Evolutionary conservation across 306 rosid genomes (phyloP), one percentile per base, ranked within the genome.

Genomic region (Rosa multiflora): DNA sequence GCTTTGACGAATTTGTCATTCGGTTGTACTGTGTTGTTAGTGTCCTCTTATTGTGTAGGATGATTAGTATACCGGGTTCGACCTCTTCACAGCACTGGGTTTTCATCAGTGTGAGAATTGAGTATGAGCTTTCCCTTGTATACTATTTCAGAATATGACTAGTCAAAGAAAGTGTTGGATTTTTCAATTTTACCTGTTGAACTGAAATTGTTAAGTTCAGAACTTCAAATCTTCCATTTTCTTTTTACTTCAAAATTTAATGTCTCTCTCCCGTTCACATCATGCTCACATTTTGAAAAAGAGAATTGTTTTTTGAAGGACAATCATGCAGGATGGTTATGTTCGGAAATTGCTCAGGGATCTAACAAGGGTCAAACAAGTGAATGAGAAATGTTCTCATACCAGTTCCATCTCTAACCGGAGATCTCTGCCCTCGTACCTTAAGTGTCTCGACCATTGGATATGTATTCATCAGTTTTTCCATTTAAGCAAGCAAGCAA

Each of bases 1-100:
- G 79, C 81, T 20, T 78, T 55, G 78, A 42, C 70, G 79, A 37
- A 73, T 71, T 77, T 75, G 59, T 53, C 78, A 8, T 62, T 7
- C 51, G 14, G 32, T 72, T 18, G 40, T 40, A 43, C 14, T 5
- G 62, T 64, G 46, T 74, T 74, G 42, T 48, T 23, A 59, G 56
- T 47, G 20, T 20, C 39, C 72, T 51, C 10, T 70, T 51, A 23
- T 39, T 11, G 48, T 20, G 63, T 12, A 80, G 63, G 79, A 21
- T 63, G 76, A 32, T 39, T 67, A 74, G 62, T 46, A 32, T 49
- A 32, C 73, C 2, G 67, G 63, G 59, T 72, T 21, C 73, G 46
- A 43, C 68, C 72, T 73, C 44, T 79, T 67, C 49, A 42, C 46
- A 42, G 10, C 78, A 43, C 59, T 26, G 55, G 43, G 56, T 17